Conservation (phyloP, 371 early-diverging fungal species). For the Haplosporangium sp. region DNA sequence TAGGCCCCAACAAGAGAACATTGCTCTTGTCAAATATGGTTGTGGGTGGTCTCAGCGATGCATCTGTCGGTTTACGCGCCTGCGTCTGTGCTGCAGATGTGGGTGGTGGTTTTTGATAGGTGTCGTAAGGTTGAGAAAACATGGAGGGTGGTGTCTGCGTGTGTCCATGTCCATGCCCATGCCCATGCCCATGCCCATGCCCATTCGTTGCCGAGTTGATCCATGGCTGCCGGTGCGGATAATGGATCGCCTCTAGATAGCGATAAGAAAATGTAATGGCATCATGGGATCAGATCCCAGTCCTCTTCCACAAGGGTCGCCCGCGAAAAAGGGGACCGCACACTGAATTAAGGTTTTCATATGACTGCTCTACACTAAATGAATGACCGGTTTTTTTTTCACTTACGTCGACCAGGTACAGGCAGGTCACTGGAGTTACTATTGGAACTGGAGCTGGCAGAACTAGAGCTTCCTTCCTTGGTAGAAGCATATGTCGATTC, state of each 20-base stretch:
- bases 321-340: background rate
- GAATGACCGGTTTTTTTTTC: constrained; percentile 1
- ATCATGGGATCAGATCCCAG: background rate
- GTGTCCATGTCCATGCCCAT: constrained; percentile 27
- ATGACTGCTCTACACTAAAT: constrained; percentile 19
- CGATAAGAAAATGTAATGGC: background rate
- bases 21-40: constrained; percentile 89
- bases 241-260: constrained; percentile 42
- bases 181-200: constrained; percentile 31
- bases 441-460: background rate
- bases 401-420: constrained; percentile 50
- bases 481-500: constrained; percentile 4
- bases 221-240: constrained; percentile 55
- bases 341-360: constrained; percentile 25
- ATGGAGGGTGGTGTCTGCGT: constrained; percentile 37
- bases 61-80: constrained; percentile 7
- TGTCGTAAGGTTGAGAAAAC: constrained; percentile 51
- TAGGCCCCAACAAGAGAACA: constrained; percentile 87
- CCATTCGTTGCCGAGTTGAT: constrained; percentile 46
- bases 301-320: no score
- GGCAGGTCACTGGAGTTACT: constrained; percentile 17
- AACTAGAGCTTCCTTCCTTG: constrained; percentile 7
- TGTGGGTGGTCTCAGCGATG: constrained; percentile 21
- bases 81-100: constrained; percentile 21
- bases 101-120: constrained; percentile 37